Percentiles rank a stretch among this genome's conserved stretches.
Evolutionary conservation across 495 filamentous ascomycete species (phyloP).

Genomic region (Neurospora tetrasperma): DNA sequence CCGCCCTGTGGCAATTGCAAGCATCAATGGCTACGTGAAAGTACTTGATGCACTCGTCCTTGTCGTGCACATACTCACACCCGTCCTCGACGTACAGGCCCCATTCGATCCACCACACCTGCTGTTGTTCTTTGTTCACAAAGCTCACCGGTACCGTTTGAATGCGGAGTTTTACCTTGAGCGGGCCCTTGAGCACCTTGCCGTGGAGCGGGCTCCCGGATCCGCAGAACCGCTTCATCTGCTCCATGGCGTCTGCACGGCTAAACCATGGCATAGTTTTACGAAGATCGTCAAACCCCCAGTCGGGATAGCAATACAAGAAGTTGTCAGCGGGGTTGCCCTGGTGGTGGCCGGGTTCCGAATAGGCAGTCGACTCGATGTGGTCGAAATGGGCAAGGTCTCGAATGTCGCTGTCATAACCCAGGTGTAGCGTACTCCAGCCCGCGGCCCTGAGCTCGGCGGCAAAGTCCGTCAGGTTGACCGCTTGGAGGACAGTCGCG

Average conservation of each 20-base stretch:
- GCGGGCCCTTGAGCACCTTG: background rate
- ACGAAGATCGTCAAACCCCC: too few relatives aligned
- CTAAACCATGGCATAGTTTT: background rate
- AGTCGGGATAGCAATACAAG: too few relatives aligned
- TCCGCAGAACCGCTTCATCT: background rate
- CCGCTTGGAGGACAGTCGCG: background rate
- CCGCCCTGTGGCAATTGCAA: background rate
- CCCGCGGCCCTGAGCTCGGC: background rate
- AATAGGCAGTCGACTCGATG: background rate
- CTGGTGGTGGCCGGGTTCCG: background rate
- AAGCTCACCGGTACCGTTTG: too few relatives aligned
- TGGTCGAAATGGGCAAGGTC: background rate
- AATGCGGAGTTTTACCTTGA: background rate
- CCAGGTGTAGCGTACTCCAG: background rate
- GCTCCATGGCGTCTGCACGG: background rate
- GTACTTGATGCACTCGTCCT: background rate
- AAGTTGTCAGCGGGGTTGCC: background rate
- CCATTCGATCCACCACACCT: background rate
- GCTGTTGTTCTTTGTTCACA: too few relatives aligned
- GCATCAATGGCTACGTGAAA: background rate
- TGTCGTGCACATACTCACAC: background rate
- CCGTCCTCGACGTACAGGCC: background rate
- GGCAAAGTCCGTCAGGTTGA: background rate
- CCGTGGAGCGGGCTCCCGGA: background rate
- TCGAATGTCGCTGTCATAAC: background rate